Evolutionary conservation across 2,329 filamentous ascomycete genomes (phyloP), one percentile per base, ranked within the genome.

Genomic region (Penicillium psychrosexuale): DNA sequence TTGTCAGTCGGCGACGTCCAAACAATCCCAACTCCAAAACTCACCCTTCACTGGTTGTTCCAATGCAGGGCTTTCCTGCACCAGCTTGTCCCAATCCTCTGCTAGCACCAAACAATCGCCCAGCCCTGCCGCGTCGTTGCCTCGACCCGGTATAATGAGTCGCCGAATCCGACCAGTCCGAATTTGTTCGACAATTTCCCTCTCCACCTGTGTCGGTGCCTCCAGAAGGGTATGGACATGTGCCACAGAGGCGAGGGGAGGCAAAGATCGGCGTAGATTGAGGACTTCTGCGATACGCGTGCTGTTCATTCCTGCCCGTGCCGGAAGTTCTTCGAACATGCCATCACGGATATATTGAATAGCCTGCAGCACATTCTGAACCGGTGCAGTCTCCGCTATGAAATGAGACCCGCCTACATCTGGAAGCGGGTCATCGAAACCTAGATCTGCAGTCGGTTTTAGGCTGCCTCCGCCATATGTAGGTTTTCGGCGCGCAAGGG

Each of bases 291-390:
- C 78, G 43, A 85, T 85, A 9, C 81, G 77, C 8, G 78, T 81
- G 56, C 82, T 84, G 64, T 82, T 84, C 83, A 87, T 85, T 4
- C 84, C 84, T 0, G 82, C 77, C 9, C 77, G 75, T 19, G 72
- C 72, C 0, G 84, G 84, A 17, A 87, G 72, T 11, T 79, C 72
- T 47, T 78, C 78, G 62, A 86, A 87, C 74, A 83, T 83, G 30
- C 71, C 74, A 13, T 70, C 70, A 22, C 75, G 77, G 33, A 84
- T 78, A 66, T 84, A 76, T 47, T 76, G 69, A 34, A 86, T 78
- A 12, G 80, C 81, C 60, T 82, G 78, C 8, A 77, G 71, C 5
- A 84, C 78, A 69, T 79, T 77, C 43, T 74, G 69, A 15, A 80
- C 76, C 5, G 73, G 69, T 1, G 78, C 67, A 17, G 80, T 74